Evolutionary conservation across 768 basidiomycete species (phyloP).

Genomic region (Suillus cothurnatus): DNA sequence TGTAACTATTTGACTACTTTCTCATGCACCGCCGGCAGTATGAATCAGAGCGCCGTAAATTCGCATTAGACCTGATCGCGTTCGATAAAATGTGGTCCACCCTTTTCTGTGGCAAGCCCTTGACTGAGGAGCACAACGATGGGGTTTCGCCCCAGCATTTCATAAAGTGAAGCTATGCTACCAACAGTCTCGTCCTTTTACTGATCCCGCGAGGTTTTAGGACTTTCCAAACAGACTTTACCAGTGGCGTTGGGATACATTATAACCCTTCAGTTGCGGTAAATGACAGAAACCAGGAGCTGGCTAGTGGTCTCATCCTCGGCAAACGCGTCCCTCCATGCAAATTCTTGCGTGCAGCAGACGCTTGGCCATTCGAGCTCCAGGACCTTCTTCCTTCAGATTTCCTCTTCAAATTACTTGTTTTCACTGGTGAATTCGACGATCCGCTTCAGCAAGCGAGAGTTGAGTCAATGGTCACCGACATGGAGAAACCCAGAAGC

Average conservation of each 20-base stretch:
- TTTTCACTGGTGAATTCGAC: constrained; percentile 44
- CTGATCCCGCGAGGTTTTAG: constrained; percentile 23
- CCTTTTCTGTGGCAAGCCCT: constrained; percentile 55
- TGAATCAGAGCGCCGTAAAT: constrained; percentile 54
- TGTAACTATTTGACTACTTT: not conserved
- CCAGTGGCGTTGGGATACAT: constrained; percentile 50
- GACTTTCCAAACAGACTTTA: constrained; percentile 46
- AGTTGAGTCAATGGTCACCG: constrained; percentile 28
- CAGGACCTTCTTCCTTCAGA: constrained; percentile 53
- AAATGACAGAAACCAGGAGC: constrained; percentile 34
- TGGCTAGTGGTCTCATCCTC: constrained; percentile 43
- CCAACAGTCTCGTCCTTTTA: not conserved
- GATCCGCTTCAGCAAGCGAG: constrained; percentile 26
- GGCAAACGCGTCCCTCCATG: constrained; percentile 54
- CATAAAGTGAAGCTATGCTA: constrained; percentile 34
- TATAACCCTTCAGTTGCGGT: constrained; percentile 45
- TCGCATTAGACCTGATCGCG: constrained; percentile 54
- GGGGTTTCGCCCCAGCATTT: constrained; percentile 47
- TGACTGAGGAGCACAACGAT: constrained; percentile 35
- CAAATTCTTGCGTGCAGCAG: constrained; percentile 47
- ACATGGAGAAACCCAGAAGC: constrained; percentile 25
- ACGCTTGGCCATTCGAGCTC: constrained; percentile 47
- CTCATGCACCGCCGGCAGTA: constrained; percentile 37
- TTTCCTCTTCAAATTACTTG: constrained; percentile 49
- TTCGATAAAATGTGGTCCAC: constrained; percentile 55